Percentiles rank a stretch among this genome's conserved stretches.
Conservation (phyloP, 176 grass and related monocot genomes). For the Cenchrus purpureus region DNA sequence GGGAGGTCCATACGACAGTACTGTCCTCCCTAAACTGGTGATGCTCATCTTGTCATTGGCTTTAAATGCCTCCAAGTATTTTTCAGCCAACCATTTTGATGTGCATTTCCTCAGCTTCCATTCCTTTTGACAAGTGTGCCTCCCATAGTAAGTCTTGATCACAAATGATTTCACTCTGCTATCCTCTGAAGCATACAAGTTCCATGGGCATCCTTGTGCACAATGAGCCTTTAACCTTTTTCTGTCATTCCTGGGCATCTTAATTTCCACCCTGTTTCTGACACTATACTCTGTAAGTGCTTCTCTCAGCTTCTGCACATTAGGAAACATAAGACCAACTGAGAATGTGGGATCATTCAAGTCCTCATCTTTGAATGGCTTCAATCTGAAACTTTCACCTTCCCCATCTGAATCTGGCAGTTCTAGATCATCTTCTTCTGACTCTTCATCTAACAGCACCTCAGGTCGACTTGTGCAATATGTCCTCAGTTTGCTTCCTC, state of each 20-base stretch:
- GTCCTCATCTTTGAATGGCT: too few species aligned
- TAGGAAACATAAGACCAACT: background rate
- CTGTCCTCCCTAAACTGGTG: background rate
- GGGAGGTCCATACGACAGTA: background rate
- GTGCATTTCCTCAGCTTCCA: background rate
- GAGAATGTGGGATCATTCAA: background rate
- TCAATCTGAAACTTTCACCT: too few species aligned
- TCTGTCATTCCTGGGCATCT: too few species aligned
- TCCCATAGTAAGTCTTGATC: too few species aligned
- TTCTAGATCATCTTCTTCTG: background rate
- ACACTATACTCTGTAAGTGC: too few species aligned
- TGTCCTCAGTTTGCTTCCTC: background rate
- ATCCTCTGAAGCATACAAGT: too few species aligned
- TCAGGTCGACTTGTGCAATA: background rate
- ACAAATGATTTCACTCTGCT: too few species aligned
- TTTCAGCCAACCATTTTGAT: background rate
- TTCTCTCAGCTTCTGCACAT: too few species aligned
- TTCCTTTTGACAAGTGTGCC: background rate
- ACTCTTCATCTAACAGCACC: background rate
- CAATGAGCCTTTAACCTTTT: too few species aligned
- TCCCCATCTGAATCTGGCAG: background rate
- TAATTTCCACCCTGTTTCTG: too few species aligned
- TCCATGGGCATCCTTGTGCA: too few species aligned
- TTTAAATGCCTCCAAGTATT: background rate
- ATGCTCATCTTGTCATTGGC: constrained; percentile 1